A percentile compares a stretch with the other conserved stretches of the same genome.
These are phyloP conservation scores for Perilla frutescens DNA, from an alignment of 257 asterid species.

Conservation along the genomic window DNA sequence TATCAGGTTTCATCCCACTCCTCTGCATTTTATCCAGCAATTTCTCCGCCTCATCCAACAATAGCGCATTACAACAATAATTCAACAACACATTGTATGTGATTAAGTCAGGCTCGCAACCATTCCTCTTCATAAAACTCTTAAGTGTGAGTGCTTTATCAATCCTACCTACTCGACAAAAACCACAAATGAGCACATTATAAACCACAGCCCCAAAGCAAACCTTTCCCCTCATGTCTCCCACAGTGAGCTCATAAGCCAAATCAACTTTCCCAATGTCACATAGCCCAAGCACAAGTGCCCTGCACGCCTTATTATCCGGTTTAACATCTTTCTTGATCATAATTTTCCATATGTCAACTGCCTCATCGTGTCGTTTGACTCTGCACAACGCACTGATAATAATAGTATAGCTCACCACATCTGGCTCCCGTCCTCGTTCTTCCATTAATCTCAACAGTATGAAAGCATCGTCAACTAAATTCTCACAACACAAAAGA, in stretches of 20 bases:
- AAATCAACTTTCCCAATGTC: conserved; percentile 79
- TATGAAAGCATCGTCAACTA: conserved; percentile 73
- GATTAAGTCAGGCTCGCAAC: conserved; percentile 82
- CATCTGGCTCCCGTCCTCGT: conserved; percentile 76
- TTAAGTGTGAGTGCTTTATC: conserved; percentile 87
- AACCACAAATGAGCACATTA: conserved; percentile 78
- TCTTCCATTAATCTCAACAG: conserved; percentile 67
- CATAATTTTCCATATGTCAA: conserved; percentile 77
- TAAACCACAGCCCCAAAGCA: conserved; percentile 61
- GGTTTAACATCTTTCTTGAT: conserved; percentile 63
- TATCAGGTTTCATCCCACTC: conserved; percentile 70
- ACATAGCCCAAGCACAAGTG: conserved; percentile 83
- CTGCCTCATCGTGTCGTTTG: conserved; percentile 63
- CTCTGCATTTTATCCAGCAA: conserved; percentile 74
- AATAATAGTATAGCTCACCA: conserved; percentile 77
- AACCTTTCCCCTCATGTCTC: conserved; percentile 76
- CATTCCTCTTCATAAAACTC: conserved; percentile 77
- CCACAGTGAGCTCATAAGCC: conserved; percentile 94
- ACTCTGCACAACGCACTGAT: conserved; percentile 69
- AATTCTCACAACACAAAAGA: conserved; percentile 72
- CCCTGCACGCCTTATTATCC: conserved; percentile 82
- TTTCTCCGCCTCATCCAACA: conserved; percentile 80
- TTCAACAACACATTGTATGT: conserved; percentile 80
- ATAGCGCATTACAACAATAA: conserved; percentile 68
- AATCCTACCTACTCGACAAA: conserved; percentile 81